These are phyloP conservation scores for Pyrenophora seminiperda DNA, from an alignment of 2,329 filamentous ascomycete species.

Conservation along the genomic window DNA sequence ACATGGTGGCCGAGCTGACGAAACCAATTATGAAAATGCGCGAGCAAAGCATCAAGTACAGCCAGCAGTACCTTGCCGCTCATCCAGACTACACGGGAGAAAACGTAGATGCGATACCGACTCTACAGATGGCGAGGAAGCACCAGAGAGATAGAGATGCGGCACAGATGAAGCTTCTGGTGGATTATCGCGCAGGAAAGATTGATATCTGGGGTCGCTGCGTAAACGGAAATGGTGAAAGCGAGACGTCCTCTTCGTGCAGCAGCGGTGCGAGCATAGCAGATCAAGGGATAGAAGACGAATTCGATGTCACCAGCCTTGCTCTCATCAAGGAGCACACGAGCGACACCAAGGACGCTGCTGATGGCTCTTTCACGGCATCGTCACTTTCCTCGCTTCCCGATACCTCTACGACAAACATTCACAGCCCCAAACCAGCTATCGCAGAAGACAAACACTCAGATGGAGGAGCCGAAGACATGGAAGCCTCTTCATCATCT, in stretches of 20 bases:
- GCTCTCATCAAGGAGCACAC: neutral
- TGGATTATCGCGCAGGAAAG: slow-evolving; percentile 21
- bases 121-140: slow-evolving; percentile 16
- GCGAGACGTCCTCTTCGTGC: too few relatives aligned
- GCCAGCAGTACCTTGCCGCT: slow-evolving; percentile 17
- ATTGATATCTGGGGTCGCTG: slow-evolving; percentile 25
- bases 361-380: neutral
- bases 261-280: too few relatives aligned
- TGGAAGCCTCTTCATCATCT: too few relatives aligned
- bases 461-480: too few relatives aligned
- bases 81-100: slow-evolving; percentile 13
- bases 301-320: too few relatives aligned
- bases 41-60: slow-evolving; percentile 16
- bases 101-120: slow-evolving; percentile 16
- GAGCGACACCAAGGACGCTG: neutral
- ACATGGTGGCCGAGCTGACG: slow-evolving; percentile 18
- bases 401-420: neutral
- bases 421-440: neutral
- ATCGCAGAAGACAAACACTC: neutral
- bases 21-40: slow-evolving; percentile 20
- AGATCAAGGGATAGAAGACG: too few relatives aligned
- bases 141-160: slow-evolving; percentile 21
- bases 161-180: slow-evolving; percentile 17
- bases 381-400: neutral
- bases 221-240: too few relatives aligned